Conservation (phyloP, 371 early-diverging fungal genomes). For the Mortierella sp. region DNA sequence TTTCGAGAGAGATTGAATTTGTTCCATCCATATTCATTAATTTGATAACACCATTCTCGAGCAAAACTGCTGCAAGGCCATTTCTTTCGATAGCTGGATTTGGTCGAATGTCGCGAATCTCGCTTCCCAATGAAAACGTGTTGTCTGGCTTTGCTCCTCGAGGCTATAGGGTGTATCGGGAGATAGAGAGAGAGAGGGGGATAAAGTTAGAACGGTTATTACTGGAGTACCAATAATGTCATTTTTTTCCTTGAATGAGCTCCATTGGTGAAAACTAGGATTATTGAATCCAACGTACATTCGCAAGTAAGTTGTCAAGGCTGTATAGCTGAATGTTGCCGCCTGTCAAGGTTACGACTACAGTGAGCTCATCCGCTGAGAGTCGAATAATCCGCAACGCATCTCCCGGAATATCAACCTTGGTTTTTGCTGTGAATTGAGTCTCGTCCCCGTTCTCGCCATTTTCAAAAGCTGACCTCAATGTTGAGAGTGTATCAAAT, state of each 20-base stretch:
- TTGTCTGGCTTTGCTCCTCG: constrained; percentile 16
- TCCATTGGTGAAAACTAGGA: neutral
- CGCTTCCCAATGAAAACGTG: constrained; percentile 7
- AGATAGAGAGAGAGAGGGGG: neutral
- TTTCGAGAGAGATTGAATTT: constrained; percentile 16
- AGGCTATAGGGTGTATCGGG: constrained; percentile 7
- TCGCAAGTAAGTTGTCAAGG: constrained; percentile 15
- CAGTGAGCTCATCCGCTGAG: constrained; percentile 40
- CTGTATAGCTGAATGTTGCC: constrained; percentile 35
- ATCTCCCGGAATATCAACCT: constrained; percentile 21
- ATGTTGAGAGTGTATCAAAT: constrained; percentile 28
- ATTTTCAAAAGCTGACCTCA: constrained; percentile 38
- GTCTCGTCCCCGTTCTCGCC: constrained; percentile 18
- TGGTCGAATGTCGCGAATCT: constrained; percentile 42
- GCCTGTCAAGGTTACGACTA: constrained; percentile 25
- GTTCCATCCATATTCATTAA: constrained; percentile 25
- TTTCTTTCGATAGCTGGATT: constrained; percentile 35
- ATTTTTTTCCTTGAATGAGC: neutral
- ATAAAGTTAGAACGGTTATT: neutral
- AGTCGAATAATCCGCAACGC: constrained; percentile 37
- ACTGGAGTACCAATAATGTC: too few species aligned
- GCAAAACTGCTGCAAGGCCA: constrained; percentile 36
- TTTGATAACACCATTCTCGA: constrained; percentile 19
- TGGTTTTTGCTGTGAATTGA: constrained; percentile 18
- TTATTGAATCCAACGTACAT: constrained; percentile 23